Base-by-base conservation (phyloP, 306 rosid genomes). In the Fagus sylvatica region DNA sequence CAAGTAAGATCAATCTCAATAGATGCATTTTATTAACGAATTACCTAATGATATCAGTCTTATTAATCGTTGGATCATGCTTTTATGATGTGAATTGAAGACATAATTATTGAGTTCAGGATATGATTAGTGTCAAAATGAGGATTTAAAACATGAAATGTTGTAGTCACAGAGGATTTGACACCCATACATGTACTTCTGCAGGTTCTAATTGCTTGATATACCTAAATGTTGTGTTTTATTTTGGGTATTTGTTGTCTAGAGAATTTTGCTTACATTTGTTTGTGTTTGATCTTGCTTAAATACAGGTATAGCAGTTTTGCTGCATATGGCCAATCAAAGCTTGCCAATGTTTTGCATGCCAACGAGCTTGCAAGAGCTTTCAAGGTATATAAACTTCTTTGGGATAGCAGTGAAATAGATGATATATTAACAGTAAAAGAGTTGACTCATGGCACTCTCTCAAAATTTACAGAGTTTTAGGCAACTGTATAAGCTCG, bases 241-340 rank as follows among this genome's bases (percentile, higher is more conserved):
- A 53, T 71, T 71, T 34, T 7, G 8, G 51, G 54, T 56, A 37
- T 64, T 54, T 40, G 46, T 65, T 73, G 57, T 80, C 60, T 17
- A 34, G 68, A 82, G 57, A 72, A 22, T n/a, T 22, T 19, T 48
- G 28, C 67, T 49, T n/a, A 73, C 8, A 33, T 39, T 56, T 65
- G 37, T 68, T 17, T 68, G 40, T 19, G 41, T 48, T 7, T 57
- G 65, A 72, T n/a, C 56, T 42, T 73, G 40, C 54, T 71, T 17
- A 48, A 61, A 57, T 78, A 78, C 88, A 94, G 98, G 82, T 94
- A 91, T 85, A 81, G 15, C 71, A 87, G 84, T 48, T 78, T 85
- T 74, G 55, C 74, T 41, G 99, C 99, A 56, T 95, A 95, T 77
- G 98, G 98, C 78, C 98, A 93, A 61, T 91, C 99, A 59, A 95